Percentiles rank a stretch among this genome's conserved stretches.
Conservation (phyloP, 768 basidiomycete genomes). For the Trametes elegans region DNA sequence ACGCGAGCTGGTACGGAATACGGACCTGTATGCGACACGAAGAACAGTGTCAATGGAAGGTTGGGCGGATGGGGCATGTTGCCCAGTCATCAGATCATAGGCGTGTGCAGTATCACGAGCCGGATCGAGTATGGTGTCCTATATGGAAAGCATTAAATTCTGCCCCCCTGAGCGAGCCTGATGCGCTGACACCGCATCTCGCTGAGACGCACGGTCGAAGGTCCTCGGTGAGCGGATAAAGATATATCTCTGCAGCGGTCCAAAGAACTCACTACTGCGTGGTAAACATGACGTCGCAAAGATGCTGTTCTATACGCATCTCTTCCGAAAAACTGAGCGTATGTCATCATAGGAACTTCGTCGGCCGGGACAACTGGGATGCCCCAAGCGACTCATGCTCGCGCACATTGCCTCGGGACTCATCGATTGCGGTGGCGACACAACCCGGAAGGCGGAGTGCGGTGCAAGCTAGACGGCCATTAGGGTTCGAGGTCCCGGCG, state of each 20-base stretch:
- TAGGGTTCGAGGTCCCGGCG: neutral
- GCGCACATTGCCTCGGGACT: neutral
- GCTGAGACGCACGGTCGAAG: neutral
- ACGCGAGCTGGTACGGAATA: slow-evolving; percentile 19
- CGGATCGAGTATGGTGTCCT: slow-evolving; percentile 22
- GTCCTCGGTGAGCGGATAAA: neutral
- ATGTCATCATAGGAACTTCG: slow-evolving; percentile 1
- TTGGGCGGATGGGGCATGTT: slow-evolving; percentile 23
- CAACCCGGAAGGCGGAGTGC: neutral
- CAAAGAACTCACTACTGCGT: neutral
- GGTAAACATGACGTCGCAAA: neutral
- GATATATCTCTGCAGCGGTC: neutral
- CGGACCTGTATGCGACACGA: slow-evolving; percentile 24
- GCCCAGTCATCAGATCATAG: slow-evolving; percentile 28
- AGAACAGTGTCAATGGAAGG: slow-evolving; percentile 25
- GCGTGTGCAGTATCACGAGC: slow-evolving; percentile 27
- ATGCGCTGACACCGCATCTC: neutral
- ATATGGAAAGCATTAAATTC: slow-evolving; percentile 27
- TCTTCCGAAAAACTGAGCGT: neutral
- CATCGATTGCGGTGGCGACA: slow-evolving; percentile 13
- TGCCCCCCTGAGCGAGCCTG: slow-evolving; percentile 20
- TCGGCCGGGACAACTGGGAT: slow-evolving; percentile 3
- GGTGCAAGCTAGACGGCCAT: neutral
- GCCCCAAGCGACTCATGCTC: neutral
- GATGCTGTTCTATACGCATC: neutral